A percentile compares a stretch with the other conserved stretches of the same genome.
Evolutionary conservation across 306 rosid genomes (phyloP).

Genomic region (Trifolium subterraneum): DNA sequence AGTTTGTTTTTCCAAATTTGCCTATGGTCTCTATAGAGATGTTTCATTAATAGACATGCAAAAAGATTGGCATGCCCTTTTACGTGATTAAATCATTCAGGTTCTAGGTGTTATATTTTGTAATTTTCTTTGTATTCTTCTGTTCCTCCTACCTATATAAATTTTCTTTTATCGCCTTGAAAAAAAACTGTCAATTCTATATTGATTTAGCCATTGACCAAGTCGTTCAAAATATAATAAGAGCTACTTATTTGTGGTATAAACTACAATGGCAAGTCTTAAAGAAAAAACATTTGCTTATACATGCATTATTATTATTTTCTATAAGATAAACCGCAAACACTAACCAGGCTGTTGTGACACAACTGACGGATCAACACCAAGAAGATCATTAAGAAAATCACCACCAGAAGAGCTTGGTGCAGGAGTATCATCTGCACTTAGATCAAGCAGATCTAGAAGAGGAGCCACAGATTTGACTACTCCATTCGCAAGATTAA

Average conservation of each 20-base stretch:
- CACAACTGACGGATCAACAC: constrained; percentile 65
- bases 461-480: constrained; percentile 78
- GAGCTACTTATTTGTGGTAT: constrained; percentile 24
- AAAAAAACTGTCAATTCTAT: constrained; percentile 8
- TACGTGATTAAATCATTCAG: constrained; percentile 9
- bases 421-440: constrained; percentile 77
- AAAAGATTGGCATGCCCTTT: constrained; percentile 5
- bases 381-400: constrained; percentile 90
- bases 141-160: not conserved
- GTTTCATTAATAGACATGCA: constrained; percentile 6
- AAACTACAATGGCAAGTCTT: constrained; percentile 26
- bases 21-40: not conserved
- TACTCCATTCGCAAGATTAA: constrained; percentile 83
- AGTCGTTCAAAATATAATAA: constrained; percentile 20
- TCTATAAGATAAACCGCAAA: constrained; percentile 18
- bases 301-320: constrained; percentile 18
- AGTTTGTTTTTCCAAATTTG: not conserved
- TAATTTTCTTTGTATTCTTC: constrained; percentile 26
- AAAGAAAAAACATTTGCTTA: constrained; percentile 6
- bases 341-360: constrained; percentile 77
- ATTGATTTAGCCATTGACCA: constrained; percentile 8
- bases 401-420: constrained; percentile 81
- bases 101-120: constrained; percentile 19
- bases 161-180: not conserved
- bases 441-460: constrained; percentile 85